Conservation (phyloP, 768 basidiomycete genomes). For the Hortiboletus campestris region DNA sequence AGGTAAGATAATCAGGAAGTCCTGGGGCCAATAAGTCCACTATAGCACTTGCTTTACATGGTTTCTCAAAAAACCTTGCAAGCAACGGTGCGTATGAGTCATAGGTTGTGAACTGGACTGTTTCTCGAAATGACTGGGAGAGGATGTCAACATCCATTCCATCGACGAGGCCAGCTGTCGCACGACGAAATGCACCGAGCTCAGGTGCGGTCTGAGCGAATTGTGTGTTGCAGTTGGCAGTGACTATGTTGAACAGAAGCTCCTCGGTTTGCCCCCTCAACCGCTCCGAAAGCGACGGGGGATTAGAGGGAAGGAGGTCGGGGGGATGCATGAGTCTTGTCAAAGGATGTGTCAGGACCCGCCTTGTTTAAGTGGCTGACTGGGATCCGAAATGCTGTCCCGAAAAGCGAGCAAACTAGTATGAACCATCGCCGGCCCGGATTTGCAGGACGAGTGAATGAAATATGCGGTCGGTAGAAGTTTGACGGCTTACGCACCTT, state of each 20-base stretch:
- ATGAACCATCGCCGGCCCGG: no score
- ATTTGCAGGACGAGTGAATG: no score
- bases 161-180: not conserved
- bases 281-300: no score
- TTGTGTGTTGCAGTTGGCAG: no score
- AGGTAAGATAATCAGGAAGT: conserved; percentile 15
- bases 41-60: conserved; percentile 1
- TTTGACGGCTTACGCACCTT: no score
- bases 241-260: no score
- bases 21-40: conserved; percentile 16
- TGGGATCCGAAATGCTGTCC: not conserved
- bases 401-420: not conserved
- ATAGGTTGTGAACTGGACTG: conserved; percentile 16
- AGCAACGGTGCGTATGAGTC: conserved; percentile 15
- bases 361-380: not conserved
- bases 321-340: not conserved
- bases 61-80: conserved; percentile 2
- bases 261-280: no score
- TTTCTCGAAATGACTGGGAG: conserved; percentile 5
- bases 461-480: no score
- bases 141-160: not conserved
- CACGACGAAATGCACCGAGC: not conserved
- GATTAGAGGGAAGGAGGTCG: no score
- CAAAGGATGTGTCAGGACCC: not conserved
- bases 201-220: no score